phyloP scores from a whole-genome alignment of 208 protist genomes.

The Trypanosoma brucei region DNA sequence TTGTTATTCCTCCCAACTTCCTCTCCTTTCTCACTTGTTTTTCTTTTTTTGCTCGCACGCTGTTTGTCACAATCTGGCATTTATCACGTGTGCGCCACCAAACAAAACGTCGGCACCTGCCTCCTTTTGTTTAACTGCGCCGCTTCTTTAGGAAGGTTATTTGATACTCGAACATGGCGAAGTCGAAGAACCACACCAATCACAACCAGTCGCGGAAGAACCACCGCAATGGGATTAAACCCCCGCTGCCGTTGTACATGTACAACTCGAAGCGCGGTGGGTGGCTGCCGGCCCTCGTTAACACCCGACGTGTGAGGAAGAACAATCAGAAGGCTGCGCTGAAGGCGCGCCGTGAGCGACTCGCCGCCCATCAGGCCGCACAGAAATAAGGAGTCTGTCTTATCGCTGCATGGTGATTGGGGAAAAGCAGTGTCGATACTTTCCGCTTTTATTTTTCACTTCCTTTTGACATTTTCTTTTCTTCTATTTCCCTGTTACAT shows the following conservation, averaged over 20 bases:
- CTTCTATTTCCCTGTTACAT: neutral
- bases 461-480: neutral
- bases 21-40: slow-evolving; percentile 2
- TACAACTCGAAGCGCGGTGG: slow-evolving; percentile 77
- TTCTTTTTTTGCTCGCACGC: neutral
- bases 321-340: slow-evolving; percentile 82
- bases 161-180: slow-evolving; percentile 65
- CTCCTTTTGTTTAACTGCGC: neutral
- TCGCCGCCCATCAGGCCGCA: slow-evolving; percentile 30
- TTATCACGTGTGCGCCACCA: neutral
- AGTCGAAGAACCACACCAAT: slow-evolving; percentile 94
- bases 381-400: slow-evolving; percentile 9
- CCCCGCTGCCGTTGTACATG: neutral
- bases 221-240: slow-evolving; percentile 89
- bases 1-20: neutral
- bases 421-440: too few relatives aligned
- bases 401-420: neutral
- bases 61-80: neutral
- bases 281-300: slow-evolving; percentile 78
- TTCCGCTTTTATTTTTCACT: too few relatives aligned
- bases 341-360: slow-evolving; percentile 71
- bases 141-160: neutral
- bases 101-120: neutral
- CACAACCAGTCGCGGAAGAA: slow-evolving; percentile 92
- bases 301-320: slow-evolving; percentile 83